These are phyloP conservation scores for Nidularia pulvinata DNA, from an alignment of 768 basidiomycete genomes.

Conservation along the genomic window DNA sequence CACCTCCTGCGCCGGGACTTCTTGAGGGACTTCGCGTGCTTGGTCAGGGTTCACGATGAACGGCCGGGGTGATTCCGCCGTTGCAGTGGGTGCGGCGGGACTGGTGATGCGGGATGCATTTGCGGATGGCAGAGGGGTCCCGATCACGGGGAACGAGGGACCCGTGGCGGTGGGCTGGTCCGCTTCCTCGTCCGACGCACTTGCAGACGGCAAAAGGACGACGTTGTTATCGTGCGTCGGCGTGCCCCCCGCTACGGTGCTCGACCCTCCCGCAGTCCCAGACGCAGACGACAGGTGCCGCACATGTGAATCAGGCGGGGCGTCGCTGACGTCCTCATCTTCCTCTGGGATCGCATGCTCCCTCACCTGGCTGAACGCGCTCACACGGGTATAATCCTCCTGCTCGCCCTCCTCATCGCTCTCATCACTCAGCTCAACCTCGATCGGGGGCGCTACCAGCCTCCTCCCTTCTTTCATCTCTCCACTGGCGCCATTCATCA, in stretches of 20 bases:
- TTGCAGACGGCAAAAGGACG: not conserved
- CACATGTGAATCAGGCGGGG: not conserved
- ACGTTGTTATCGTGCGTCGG: too few species aligned
- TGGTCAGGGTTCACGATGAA: not conserved
- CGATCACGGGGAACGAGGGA: conserved; percentile 22
- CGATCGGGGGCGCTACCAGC: conserved; percentile 56
- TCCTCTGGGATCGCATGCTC: conserved; percentile 69
- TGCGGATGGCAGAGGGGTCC: conserved; percentile 10
- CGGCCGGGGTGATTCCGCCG: not conserved
- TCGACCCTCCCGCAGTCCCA: not conserved
- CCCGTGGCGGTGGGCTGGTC: conserved; percentile 34
- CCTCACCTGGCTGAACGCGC: conserved; percentile 24
- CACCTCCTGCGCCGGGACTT: not conserved
- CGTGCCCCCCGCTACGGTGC: too few species aligned
- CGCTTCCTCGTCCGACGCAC: conserved; percentile 15
- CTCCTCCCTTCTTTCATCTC: conserved; percentile 13
- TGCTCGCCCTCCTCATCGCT: conserved; percentile 60
- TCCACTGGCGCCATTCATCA: conserved; percentile 24
- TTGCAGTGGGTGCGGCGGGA: not conserved
- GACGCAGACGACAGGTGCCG: not conserved
- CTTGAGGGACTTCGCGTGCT: not conserved
- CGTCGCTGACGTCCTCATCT: conserved; percentile 54
- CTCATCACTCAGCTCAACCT: conserved; percentile 78
- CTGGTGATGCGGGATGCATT: not conserved
- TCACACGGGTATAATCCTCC: conserved; percentile 31